Percentiles rank a stretch among this genome's conserved stretches.
Evolutionary conservation across 257 asterid genomes (phyloP).

Genomic region (Nicotiana sylvestris): DNA sequence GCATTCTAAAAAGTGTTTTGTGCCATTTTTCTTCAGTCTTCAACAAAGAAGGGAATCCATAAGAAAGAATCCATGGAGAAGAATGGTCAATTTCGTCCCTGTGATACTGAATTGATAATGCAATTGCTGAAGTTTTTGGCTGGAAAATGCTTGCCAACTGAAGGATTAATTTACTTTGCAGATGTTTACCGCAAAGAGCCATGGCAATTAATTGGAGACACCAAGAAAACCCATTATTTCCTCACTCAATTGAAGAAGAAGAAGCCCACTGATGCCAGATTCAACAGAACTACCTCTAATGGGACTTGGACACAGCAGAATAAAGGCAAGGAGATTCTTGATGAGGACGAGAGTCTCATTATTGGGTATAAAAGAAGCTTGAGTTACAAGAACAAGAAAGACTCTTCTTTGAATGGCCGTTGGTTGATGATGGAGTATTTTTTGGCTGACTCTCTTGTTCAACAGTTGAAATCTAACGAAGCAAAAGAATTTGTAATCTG

Average conservation of each 20-base stretch:
- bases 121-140: background rate
- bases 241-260: background rate
- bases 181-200: background rate
- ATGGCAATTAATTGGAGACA: background rate
- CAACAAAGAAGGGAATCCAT: too few species aligned
- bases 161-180: background rate
- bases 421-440: background rate
- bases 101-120: background rate
- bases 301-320: background rate
- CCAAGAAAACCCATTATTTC: background rate
- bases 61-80: background rate
- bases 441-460: background rate
- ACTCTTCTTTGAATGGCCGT: background rate
- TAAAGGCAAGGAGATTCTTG: background rate
- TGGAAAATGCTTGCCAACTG: background rate
- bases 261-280: too few species aligned
- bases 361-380: background rate
- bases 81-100: background rate
- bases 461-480: background rate
- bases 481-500: background rate
- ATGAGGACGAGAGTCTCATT: background rate
- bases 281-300: background rate
- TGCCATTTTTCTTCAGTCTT: too few species aligned
- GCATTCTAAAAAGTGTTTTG: too few species aligned
- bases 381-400: background rate